Conservation (phyloP, 495 filamentous ascomycete species). For the Paragyromitra xinjiangensis region DNA sequence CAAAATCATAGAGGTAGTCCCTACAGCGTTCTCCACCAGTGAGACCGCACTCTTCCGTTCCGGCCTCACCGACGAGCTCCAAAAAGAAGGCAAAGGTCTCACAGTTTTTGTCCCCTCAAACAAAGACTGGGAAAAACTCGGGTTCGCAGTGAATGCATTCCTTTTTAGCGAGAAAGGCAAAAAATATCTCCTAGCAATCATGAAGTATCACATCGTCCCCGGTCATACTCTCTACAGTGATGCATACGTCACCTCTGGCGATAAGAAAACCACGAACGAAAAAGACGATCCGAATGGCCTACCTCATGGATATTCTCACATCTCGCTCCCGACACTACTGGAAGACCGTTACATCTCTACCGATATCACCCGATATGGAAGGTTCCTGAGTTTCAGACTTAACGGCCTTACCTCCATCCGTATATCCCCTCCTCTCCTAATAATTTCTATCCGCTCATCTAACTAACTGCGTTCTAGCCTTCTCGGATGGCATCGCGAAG, state of each 20-base stretch:
- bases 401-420: slow-evolving; percentile 66
- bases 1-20: slow-evolving; percentile 72
- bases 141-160: slow-evolving; percentile 75
- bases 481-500: slow-evolving; percentile 72
- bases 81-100: slow-evolving; percentile 61
- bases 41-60: slow-evolving; percentile 75
- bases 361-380: slow-evolving; percentile 71
- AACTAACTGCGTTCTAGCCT: slow-evolving; percentile 61
- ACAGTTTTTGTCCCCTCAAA: slow-evolving; percentile 83
- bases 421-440: neutral
- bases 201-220: slow-evolving; percentile 79
- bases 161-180: slow-evolving; percentile 75
- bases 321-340: slow-evolving; percentile 74
- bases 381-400: slow-evolving; percentile 72
- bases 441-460: neutral
- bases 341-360: slow-evolving; percentile 68
- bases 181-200: slow-evolving; percentile 74
- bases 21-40: slow-evolving; percentile 78
- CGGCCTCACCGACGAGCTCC: slow-evolving; percentile 65
- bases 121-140: slow-evolving; percentile 75
- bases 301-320: slow-evolving; percentile 59
- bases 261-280: slow-evolving; percentile 28
- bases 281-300: slow-evolving; percentile 36
- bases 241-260: slow-evolving; percentile 67
- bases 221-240: slow-evolving; percentile 84